Percentiles rank a stretch among this genome's conserved stretches.
These are phyloP conservation scores for Geranium brycei DNA, from an alignment of 345 rosid species.

Conservation along the genomic window DNA sequence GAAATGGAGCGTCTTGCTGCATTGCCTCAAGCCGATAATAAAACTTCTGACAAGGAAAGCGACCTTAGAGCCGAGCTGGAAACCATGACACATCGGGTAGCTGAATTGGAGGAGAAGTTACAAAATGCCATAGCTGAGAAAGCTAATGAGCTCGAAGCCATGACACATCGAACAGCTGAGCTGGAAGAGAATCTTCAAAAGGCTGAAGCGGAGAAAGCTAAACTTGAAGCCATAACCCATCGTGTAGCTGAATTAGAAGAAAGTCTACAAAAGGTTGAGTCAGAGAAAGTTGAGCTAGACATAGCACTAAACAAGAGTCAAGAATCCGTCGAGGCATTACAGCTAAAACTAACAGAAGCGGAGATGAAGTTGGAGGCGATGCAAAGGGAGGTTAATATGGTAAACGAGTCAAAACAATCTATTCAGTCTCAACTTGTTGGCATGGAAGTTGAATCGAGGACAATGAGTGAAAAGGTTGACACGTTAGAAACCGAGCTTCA, in stretches of 20 bases:
- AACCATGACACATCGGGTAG: conserved; percentile 18
- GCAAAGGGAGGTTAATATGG: conserved; percentile 28
- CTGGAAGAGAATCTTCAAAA: conserved; percentile 24
- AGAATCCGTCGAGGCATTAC: conserved; percentile 20
- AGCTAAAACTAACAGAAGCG: conserved; percentile 30
- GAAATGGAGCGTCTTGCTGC: conserved; percentile 93
- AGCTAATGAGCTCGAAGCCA: conserved; percentile 28
- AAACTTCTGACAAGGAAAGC: conserved; percentile 21
- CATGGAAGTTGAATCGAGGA: conserved; percentile 38
- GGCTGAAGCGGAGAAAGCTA: conserved; percentile 11
- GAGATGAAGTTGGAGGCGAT: conserved; percentile 37
- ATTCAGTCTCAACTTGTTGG: conserved; percentile 42
- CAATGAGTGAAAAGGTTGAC: conserved; percentile 33
- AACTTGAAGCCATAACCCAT: conserved; percentile 6
- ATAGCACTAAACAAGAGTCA: conserved; percentile 32
- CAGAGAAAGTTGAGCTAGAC: conserved; percentile 42
- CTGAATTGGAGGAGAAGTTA: conserved; percentile 27
- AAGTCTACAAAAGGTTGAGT: conserved; percentile 25
- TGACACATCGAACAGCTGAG: conserved; percentile 22
- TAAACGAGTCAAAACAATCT: conserved; percentile 33
- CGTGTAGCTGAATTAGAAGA: conserved; percentile 30
- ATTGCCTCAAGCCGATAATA: conserved; percentile 35
- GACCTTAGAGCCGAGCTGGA: conserved; percentile 41
- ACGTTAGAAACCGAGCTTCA: conserved; percentile 44
- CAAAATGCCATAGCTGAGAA: conserved; percentile 21